These are phyloP conservation scores for Alternaria arbusti DNA, from an alignment of 2,329 filamentous ascomycete species.

Conservation along the genomic window DNA sequence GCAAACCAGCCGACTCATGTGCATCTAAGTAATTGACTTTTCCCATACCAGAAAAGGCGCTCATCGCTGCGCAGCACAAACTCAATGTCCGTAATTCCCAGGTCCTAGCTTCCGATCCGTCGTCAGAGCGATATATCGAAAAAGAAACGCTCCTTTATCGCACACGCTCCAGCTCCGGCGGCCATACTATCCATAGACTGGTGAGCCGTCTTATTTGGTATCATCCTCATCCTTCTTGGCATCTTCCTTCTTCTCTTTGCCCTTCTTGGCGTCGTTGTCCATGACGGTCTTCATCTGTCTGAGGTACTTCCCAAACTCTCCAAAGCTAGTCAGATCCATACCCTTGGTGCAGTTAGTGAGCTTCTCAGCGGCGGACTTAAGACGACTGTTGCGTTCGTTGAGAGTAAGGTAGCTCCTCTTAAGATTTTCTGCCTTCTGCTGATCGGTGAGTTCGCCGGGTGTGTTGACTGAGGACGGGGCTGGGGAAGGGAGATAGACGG, in stretches of 20 bases:
- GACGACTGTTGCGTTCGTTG: slow-evolving; percentile 25
- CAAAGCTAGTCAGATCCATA: slow-evolving; percentile 28
- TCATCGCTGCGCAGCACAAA: not conserved
- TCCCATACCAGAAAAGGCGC: not conserved
- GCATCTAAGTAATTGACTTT: not conserved
- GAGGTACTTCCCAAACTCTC: slow-evolving; percentile 31
- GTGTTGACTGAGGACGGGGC: not conserved
- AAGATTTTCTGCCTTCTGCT: slow-evolving; percentile 26
- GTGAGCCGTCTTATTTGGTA: not conserved
- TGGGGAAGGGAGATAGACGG: not conserved
- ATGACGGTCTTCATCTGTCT: slow-evolving; percentile 17
- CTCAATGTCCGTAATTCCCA: not conserved
- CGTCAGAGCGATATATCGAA: not conserved
- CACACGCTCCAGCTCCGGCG: not conserved
- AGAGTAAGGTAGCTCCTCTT: slow-evolving; percentile 25
- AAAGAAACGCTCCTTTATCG: not conserved
- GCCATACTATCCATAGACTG: not conserved
- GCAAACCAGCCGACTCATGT: not conserved
- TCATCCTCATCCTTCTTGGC: not conserved
- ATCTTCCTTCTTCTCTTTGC: not conserved
- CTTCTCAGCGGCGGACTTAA: slow-evolving; percentile 14
- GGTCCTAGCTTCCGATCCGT: not conserved
- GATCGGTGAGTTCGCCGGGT: not conserved
- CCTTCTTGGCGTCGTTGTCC: slow-evolving; percentile 10
- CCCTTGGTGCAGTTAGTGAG: slow-evolving; percentile 13